Percentiles rank a stretch among this genome's conserved stretches.
These are phyloP conservation scores for Hygrophila difformis DNA, from an alignment of 257 asterid species.

Conservation along the genomic window DNA sequence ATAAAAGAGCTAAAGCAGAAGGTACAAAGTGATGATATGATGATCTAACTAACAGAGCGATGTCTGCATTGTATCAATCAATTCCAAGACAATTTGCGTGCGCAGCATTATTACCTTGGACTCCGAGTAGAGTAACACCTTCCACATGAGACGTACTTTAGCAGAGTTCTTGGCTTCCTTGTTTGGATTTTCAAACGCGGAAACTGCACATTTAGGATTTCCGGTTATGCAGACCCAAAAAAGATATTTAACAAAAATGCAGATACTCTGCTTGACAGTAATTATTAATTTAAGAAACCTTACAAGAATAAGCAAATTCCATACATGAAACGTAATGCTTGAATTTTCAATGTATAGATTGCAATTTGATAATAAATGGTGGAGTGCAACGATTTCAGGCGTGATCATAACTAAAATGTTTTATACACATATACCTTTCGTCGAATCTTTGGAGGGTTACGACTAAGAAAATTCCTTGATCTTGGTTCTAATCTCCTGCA, in stretches of 20 bases:
- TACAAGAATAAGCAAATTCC: too few species aligned
- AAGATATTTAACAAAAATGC: too few species aligned
- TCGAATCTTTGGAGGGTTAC: slow-evolving; percentile 61
- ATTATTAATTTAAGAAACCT: too few species aligned
- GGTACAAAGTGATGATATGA: too few species aligned
- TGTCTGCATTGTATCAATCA: not conserved
- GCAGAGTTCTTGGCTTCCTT: slow-evolving; percentile 50
- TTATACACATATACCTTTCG: slow-evolving; percentile 54
- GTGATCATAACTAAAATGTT: too few species aligned
- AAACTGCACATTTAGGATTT: slow-evolving; percentile 51
- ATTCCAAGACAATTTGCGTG: not conserved
- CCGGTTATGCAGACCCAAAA: too few species aligned
- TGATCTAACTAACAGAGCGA: not conserved
- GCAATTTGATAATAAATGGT: too few species aligned
- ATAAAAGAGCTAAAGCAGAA: too few species aligned
- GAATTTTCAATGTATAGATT: too few species aligned
- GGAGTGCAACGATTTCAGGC: too few species aligned
- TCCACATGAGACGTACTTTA: slow-evolving; percentile 70
- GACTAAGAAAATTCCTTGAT: slow-evolving; percentile 76
- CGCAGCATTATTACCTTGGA: slow-evolving; percentile 22
- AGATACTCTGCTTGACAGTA: too few species aligned
- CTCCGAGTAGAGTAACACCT: slow-evolving; percentile 61
- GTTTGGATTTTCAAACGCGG: slow-evolving; percentile 57
- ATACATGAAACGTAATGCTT: too few species aligned
- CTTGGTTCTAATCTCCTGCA: slow-evolving; percentile 80